phyloP scores from a whole-genome alignment of 31 red algal genomes.

The Bonnemaisonia californica region DNA sequence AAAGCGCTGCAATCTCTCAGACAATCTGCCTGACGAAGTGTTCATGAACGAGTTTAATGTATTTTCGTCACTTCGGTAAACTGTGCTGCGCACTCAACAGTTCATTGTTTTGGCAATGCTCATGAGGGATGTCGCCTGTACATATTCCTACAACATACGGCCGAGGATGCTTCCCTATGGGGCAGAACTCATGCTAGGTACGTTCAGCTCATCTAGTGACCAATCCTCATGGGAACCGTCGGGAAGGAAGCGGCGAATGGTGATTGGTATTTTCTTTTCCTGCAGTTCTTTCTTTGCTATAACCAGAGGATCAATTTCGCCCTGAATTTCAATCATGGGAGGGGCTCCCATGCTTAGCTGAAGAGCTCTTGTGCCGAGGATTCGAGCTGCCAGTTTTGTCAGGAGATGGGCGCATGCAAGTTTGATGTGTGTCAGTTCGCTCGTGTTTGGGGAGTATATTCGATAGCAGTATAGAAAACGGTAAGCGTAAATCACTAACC shows the following conservation, averaged over 20 bases:
- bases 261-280: slow-evolving; percentile 97
- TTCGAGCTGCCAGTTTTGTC: slow-evolving; percentile 52
- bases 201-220: slow-evolving; percentile 85
- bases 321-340: slow-evolving; percentile 84
- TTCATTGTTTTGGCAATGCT: no score
- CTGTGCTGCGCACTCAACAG: no score
- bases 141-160: no score
- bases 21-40: no score
- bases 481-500: slow-evolving; percentile 37
- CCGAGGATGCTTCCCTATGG: no score
- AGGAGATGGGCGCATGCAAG: neutral
- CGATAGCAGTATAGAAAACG: no score
- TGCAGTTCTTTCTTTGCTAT: slow-evolving; percentile 94
- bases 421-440: neutral
- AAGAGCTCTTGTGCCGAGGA: slow-evolving; percentile 89
- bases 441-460: neutral
- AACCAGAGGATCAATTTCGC: slow-evolving; percentile 91
- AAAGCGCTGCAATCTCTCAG: no score
- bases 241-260: slow-evolving; percentile 91
- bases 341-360: slow-evolving; percentile 98
- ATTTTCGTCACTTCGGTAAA: no score
- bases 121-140: no score
- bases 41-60: no score
- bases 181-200: slow-evolving; percentile 60
- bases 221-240: slow-evolving; percentile 97